Percentiles rank a stretch among this genome's conserved stretches.
Evolutionary conservation across 2,329 filamentous ascomycete genomes (phyloP).

Genomic region (Cercospora janseana): DNA sequence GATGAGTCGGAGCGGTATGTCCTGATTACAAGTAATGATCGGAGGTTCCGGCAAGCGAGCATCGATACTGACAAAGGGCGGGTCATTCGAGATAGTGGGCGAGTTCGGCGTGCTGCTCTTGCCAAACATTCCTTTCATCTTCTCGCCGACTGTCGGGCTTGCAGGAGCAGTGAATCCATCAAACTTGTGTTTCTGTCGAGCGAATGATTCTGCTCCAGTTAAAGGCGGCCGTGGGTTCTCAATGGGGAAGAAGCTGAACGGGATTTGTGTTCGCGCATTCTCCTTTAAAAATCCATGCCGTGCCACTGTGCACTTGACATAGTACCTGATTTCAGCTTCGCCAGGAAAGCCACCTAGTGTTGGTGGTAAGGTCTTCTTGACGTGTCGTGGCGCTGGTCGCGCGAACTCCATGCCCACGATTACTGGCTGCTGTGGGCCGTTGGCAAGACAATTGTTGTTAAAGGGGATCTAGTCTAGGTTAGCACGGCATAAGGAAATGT

Average conservation of each 20-base stretch:
- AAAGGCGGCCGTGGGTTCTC: constrained; percentile 73
- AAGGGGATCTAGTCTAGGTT: constrained; percentile 58
- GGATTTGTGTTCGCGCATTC: constrained; percentile 66
- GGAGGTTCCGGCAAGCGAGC: constrained; percentile 82
- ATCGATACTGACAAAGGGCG: constrained; percentile 69
- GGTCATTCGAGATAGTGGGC: constrained; percentile 33
- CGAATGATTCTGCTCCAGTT: constrained; percentile 76
- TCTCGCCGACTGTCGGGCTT: constrained; percentile 39
- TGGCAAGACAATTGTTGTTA: constrained; percentile 67
- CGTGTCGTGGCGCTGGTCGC: constrained; percentile 58
- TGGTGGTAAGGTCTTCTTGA: constrained; percentile 83
- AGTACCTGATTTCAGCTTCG: constrained; percentile 89
- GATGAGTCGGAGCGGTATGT: constrained; percentile 75
- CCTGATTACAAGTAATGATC: constrained; percentile 84
- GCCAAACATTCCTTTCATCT: constrained; percentile 62
- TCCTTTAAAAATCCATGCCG: constrained; percentile 87
- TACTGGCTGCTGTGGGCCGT: constrained; percentile 39
- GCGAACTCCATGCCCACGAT: constrained; percentile 49
- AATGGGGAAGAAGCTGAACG: constrained; percentile 87
- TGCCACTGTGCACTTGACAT: constrained; percentile 90
- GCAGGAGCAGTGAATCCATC: constrained; percentile 29
- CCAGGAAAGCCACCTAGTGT: constrained; percentile 83
- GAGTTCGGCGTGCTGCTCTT: constrained; percentile 28
- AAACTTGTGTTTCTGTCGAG: constrained; percentile 67
- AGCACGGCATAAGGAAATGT: not conserved